These are phyloP conservation scores for Geotrichum macrosporum DNA, from an alignment of 1,139 yeast species.

Conservation along the genomic window DNA sequence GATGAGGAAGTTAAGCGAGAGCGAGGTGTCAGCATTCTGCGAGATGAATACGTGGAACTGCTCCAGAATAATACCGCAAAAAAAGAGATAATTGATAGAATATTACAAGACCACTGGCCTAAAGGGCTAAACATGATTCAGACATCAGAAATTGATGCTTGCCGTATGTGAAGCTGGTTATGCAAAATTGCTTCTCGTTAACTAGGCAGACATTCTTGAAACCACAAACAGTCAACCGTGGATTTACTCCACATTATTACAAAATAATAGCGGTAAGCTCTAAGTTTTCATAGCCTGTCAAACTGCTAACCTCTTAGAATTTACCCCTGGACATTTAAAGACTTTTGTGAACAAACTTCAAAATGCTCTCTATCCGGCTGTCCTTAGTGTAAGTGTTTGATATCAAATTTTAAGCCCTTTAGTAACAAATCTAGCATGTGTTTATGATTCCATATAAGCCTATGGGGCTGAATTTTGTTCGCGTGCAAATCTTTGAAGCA, in stretches of 20 bases:
- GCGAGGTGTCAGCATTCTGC: slow-evolving; percentile 14
- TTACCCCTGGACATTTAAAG: slow-evolving; percentile 39
- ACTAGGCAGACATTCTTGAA: slow-evolving; percentile 46
- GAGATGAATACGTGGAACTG: slow-evolving; percentile 21
- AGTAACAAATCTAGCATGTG: slow-evolving; percentile 39
- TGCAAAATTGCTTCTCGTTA: not conserved
- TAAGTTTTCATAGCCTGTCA: slow-evolving; percentile 38
- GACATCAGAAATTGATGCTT: slow-evolving; percentile 68
- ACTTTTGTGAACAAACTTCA: slow-evolving; percentile 49
- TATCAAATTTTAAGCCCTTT: slow-evolving; percentile 42
- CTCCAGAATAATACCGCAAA: slow-evolving; percentile 38
- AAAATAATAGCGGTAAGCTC: slow-evolving; percentile 12
- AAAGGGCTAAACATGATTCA: slow-evolving; percentile 64
- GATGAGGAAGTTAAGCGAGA: not conserved
- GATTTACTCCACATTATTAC: slow-evolving; percentile 48
- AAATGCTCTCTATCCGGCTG: slow-evolving; percentile 40
- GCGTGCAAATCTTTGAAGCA: slow-evolving; percentile 65
- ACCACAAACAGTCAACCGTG: slow-evolving; percentile 52
- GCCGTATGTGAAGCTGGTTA: slow-evolving; percentile 29
- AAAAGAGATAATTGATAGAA: slow-evolving; percentile 46
- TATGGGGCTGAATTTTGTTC: slow-evolving; percentile 48
- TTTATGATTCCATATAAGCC: slow-evolving; percentile 1
- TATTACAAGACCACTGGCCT: slow-evolving; percentile 56
- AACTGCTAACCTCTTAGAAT: slow-evolving; percentile 36
- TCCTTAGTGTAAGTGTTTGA: slow-evolving; percentile 10